Conservation (phyloP, 2,329 filamentous ascomycete genomes). For the Pyricularia sp. region DNA sequence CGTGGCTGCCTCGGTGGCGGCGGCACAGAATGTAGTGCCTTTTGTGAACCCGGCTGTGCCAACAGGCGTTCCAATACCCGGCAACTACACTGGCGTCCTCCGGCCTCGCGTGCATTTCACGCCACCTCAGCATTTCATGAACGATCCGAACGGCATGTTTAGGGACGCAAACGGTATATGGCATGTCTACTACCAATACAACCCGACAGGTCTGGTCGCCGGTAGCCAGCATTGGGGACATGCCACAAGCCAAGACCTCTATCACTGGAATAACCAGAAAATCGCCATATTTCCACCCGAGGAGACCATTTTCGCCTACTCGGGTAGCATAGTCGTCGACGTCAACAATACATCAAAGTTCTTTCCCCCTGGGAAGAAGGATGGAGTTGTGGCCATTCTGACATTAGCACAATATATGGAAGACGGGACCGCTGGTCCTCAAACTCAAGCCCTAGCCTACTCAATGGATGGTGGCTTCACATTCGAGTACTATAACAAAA, state of each 20-base stretch:
- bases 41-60: constrained; percentile 17
- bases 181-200: constrained; percentile 51
- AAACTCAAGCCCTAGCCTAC: constrained; percentile 49
- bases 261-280: constrained; percentile 51
- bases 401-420: constrained; percentile 22
- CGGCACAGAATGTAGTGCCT: constrained; percentile 10
- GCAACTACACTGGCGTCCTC: constrained; percentile 15
- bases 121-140: constrained; percentile 40
- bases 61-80: constrained; percentile 13
- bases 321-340: constrained; percentile 46
- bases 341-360: constrained; percentile 53
- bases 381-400: constrained; percentile 45
- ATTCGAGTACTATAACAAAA: constrained; percentile 44
- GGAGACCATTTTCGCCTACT: constrained; percentile 32
- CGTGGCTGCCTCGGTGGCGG: not conserved
- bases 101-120: constrained; percentile 44
- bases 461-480: constrained; percentile 48
- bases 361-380: constrained; percentile 35
- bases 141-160: constrained; percentile 54
- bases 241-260: constrained; percentile 47
- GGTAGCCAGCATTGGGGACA: constrained; percentile 57
- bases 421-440: constrained; percentile 22
- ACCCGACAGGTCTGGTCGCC: constrained; percentile 14
- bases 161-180: constrained; percentile 41
- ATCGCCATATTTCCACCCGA: constrained; percentile 43